These are phyloP conservation scores for Fusarium scirpi DNA, from an alignment of 2,329 filamentous ascomycete genomes.

Conservation along the genomic window DNA sequence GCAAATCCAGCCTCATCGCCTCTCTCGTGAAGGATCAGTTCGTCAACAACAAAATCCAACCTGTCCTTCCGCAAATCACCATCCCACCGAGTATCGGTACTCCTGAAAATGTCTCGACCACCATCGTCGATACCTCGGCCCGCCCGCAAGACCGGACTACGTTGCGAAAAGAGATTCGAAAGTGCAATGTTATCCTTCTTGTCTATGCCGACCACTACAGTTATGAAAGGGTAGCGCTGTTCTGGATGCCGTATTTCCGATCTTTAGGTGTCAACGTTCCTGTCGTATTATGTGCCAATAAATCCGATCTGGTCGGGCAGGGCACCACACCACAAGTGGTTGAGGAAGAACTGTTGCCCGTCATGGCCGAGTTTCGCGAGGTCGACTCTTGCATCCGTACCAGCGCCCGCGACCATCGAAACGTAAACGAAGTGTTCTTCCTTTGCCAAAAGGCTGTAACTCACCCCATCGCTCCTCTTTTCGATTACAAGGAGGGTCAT, in stretches of 20 bases:
- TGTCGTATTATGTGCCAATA: constrained; percentile 96
- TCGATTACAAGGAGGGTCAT: constrained; percentile 91
- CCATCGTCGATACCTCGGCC: constrained; percentile 96
- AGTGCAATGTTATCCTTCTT: constrained; percentile 95
- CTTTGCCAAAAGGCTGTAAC: constrained; percentile 98
- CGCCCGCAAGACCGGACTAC: constrained; percentile 92
- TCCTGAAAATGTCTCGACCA: constrained; percentile 96
- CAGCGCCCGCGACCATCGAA: constrained; percentile 90
- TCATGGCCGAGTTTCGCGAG: constrained; percentile 99
- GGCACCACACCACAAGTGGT: constrained; percentile 85
- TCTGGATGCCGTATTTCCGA: constrained; percentile 98
- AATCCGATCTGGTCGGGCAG: constrained; percentile 85
- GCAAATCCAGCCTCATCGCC: constrained; percentile 92
- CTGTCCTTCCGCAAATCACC: constrained; percentile 93
- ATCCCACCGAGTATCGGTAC: constrained; percentile 93
- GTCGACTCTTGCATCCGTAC: constrained; percentile 98
- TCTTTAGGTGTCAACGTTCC: constrained; percentile 98
- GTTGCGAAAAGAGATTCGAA: constrained; percentile 92
- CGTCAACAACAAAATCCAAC: constrained; percentile 93
- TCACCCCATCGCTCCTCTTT: constrained; percentile 94
- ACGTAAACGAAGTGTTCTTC: constrained; percentile 97
- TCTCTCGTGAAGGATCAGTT: constrained; percentile 98
- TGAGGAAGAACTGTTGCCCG: constrained; percentile 96
- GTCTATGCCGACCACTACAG: constrained; percentile 99
- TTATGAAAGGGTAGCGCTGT: constrained; percentile 95